These are phyloP conservation scores for Parasitella parasitica DNA, from an alignment of 371 early-diverging fungal genomes.

Conservation along the genomic window DNA sequence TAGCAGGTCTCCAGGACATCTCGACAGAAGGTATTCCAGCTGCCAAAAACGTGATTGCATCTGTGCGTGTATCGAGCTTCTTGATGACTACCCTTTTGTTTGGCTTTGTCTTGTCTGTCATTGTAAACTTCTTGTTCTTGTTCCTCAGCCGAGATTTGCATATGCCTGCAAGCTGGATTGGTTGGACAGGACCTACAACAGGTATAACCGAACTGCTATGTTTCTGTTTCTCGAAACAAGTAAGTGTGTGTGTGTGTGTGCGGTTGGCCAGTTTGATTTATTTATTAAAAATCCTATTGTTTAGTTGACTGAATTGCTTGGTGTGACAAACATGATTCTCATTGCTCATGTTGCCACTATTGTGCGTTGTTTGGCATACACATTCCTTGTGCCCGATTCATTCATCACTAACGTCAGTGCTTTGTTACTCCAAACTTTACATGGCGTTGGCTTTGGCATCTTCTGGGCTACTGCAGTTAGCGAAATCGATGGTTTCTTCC, in stretches of 20 bases:
- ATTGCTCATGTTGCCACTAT: conserved; percentile 42
- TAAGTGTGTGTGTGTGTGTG: too few species aligned
- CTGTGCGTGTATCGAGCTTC: conserved; percentile 32
- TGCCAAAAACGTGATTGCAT: conserved; percentile 21
- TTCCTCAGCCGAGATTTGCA: conserved; percentile 34
- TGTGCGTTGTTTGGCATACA: conserved; percentile 38
- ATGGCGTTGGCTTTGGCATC: conserved; percentile 40
- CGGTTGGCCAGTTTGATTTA: not conserved
- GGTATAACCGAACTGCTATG: conserved; percentile 24
- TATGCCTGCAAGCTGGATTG: conserved; percentile 43
- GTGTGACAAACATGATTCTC: conserved; percentile 43
- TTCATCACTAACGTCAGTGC: conserved; percentile 36
- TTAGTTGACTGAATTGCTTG: conserved; percentile 40
- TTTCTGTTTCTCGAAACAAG: conserved; percentile 35
- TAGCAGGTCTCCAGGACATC: conserved; percentile 3
- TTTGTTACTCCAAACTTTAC: conserved; percentile 36
- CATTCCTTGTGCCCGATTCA: conserved; percentile 30
- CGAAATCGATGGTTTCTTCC: conserved; percentile 34
- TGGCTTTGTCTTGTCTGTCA: conserved; percentile 41
- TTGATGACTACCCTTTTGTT: conserved; percentile 34
- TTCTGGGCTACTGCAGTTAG: conserved; percentile 38
- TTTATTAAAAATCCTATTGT: not conserved
- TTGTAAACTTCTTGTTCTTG: conserved; percentile 44
- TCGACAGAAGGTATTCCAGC: conserved; percentile 18
- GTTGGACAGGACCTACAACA: conserved; percentile 47